Conservation (phyloP, 2,329 filamentous ascomycete species). For the Apiospora kogelbergensis region DNA sequence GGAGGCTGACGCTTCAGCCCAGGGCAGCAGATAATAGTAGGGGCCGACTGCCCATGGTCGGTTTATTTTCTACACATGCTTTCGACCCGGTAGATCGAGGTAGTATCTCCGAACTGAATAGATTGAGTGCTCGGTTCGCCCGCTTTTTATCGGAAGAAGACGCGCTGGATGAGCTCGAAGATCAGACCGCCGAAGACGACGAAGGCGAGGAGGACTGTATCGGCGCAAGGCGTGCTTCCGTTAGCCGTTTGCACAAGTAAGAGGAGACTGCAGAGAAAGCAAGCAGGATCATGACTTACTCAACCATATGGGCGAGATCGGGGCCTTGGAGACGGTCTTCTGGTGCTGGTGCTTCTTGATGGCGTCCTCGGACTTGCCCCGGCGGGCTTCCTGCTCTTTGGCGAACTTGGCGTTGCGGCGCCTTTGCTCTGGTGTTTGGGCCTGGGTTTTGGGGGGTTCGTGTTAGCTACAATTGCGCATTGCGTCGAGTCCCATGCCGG, state of each 20-base stretch:
- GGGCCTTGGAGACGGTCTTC: slow-evolving; percentile 47
- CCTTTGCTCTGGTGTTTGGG: slow-evolving; percentile 82
- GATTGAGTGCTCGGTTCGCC: background rate
- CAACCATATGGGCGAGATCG: slow-evolving; percentile 65
- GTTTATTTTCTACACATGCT: no score
- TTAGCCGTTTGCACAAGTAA: background rate
- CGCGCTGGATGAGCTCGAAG: slow-evolving; percentile 57
- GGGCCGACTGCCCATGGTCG: background rate
- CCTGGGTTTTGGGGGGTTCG: slow-evolving; percentile 44
- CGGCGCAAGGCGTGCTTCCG: background rate
- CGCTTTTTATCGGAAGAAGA: slow-evolving; percentile 41
- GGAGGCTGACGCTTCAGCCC: background rate
- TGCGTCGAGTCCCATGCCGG: no score
- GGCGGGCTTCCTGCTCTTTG: slow-evolving; percentile 69
- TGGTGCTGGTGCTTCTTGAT: slow-evolving; percentile 54
- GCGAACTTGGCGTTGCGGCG: slow-evolving; percentile 78
- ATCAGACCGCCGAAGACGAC: slow-evolving; percentile 61
- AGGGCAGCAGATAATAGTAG: background rate
- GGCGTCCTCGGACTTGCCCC: slow-evolving; percentile 70
- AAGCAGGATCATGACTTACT: slow-evolving; percentile 43
- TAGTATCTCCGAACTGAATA: background rate
- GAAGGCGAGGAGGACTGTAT: slow-evolving; percentile 55
- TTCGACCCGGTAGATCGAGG: background rate
- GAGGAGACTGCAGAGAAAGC: background rate
- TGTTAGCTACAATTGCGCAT: no score